These are phyloP conservation scores for Teunomyces funiuensis DNA, from an alignment of 805 yeast species.

Conservation along the genomic window DNA sequence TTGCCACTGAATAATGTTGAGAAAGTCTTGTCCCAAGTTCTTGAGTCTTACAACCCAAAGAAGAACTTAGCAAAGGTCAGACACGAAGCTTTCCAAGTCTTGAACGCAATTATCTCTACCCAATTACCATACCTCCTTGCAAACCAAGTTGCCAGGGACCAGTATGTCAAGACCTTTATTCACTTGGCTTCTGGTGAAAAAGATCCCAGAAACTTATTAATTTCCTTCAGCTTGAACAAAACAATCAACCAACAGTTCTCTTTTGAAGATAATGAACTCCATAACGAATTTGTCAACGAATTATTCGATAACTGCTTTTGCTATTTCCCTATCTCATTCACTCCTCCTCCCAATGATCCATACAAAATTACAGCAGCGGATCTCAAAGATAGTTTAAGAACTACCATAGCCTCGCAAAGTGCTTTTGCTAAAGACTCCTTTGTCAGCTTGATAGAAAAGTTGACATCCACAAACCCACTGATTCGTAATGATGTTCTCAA, in stretches of 20 bases:
- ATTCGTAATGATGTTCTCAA: constrained; percentile 74
- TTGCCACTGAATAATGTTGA: constrained; percentile 19
- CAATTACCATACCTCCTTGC: constrained; percentile 22
- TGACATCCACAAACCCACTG: constrained; percentile 68
- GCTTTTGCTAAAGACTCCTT: constrained; percentile 70
- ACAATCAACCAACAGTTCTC: constrained; percentile 42
- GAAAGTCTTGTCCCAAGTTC: constrained; percentile 7
- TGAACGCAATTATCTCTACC: constrained; percentile 35
- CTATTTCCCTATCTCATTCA: constrained; percentile 94
- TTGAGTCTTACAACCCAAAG: constrained; percentile 48
- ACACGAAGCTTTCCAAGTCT: constrained; percentile 53
- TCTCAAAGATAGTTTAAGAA: constrained; percentile 60
- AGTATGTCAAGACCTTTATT: constrained; percentile 57
- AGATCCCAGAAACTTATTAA: constrained; percentile 83
- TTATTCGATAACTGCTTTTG: constrained; percentile 89
- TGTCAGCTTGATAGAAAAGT: constrained; percentile 75
- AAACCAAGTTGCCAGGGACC: constrained; percentile 28
- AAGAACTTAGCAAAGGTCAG: constrained; percentile 63
- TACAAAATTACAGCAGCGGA: constrained; percentile 77
- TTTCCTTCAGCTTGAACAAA: constrained; percentile 61
- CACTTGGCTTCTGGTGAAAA: constrained; percentile 84
- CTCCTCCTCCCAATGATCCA: constrained; percentile 88
- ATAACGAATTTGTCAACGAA: constrained; percentile 53
- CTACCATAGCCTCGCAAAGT: constrained; percentile 60
- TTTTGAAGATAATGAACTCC: constrained; percentile 28